phyloP scores from a whole-genome alignment of 495 filamentous ascomycete genomes.

The Podospora tetraspora region DNA sequence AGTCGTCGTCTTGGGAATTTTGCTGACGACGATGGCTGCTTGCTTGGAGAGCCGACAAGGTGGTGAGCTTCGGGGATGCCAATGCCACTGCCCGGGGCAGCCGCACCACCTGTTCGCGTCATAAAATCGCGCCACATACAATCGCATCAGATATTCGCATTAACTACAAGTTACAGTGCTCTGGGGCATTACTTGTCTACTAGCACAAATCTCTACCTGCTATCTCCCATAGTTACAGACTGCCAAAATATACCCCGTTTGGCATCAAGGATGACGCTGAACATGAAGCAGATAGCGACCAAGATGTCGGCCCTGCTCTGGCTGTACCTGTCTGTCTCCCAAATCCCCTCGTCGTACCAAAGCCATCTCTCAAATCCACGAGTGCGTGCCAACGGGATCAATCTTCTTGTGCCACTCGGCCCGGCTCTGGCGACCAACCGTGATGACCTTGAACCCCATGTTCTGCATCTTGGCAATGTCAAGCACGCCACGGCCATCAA shows the following conservation, averaged over 20 bases:
- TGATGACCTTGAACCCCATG: constrained; percentile 53
- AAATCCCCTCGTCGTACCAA: background rate
- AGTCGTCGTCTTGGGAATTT: background rate
- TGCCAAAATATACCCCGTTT: too few relatives aligned
- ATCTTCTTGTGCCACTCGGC: background rate
- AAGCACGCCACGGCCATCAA: constrained; percentile 62
- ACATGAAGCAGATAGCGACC: background rate
- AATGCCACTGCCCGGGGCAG: too few relatives aligned
- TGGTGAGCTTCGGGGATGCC: background rate
- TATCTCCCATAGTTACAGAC: background rate
- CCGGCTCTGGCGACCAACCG: constrained; percentile 38
- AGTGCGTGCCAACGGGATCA: background rate
- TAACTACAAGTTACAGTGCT: background rate
- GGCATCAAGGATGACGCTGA: background rate
- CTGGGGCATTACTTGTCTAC: background rate
- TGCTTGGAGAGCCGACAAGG: too few relatives aligned
- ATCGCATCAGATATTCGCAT: background rate
- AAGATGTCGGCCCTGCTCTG: background rate
- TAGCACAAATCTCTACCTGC: background rate
- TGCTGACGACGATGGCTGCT: too few relatives aligned
- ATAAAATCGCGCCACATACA: too few relatives aligned
- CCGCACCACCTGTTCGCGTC: too few relatives aligned
- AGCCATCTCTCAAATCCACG: background rate
- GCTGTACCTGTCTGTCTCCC: background rate
- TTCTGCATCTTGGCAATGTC: constrained; percentile 50